Evolutionary conservation across 106 monocot genomes (phyloP).

Genomic region (Gastrodia elata): DNA sequence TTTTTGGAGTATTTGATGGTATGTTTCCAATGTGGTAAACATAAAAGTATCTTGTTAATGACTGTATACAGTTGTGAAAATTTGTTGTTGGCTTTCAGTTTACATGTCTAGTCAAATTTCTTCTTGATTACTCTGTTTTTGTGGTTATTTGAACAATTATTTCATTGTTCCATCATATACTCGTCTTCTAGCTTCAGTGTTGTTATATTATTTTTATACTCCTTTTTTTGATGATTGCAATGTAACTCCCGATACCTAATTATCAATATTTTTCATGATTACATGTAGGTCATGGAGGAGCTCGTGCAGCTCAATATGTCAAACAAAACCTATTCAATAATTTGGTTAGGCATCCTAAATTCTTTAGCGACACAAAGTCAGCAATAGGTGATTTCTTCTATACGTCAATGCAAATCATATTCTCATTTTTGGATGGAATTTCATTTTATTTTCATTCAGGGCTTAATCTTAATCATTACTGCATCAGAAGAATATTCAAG

Average conservation of each 20-base stretch:
- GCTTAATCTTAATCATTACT: neutral
- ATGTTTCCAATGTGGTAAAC: neutral
- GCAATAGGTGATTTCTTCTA: constrained; percentile 25
- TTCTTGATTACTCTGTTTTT: neutral
- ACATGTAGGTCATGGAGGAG: constrained; percentile 28
- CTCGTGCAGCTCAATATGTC: constrained; percentile 30
- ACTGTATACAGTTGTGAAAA: neutral
- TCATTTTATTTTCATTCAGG: neutral
- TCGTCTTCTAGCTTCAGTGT: neutral
- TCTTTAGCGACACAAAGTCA: constrained; percentile 25
- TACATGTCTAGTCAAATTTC: neutral
- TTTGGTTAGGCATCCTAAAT: constrained; percentile 26
- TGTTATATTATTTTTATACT: neutral
- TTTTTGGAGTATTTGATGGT: constrained; percentile 15
- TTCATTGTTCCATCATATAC: neutral
- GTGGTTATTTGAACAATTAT: neutral
- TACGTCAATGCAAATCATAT: neutral
- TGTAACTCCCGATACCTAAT: neutral
- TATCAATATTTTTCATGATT: neutral
- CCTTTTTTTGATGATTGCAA: neutral
- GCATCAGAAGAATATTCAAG: neutral
- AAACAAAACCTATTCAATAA: constrained; percentile 41
- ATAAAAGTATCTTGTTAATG: neutral
- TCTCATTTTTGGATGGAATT: neutral
- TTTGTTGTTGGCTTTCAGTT: neutral